phyloP scores from a whole-genome alignment of 345 rosid genomes.

The Hibiscus trionum region DNA sequence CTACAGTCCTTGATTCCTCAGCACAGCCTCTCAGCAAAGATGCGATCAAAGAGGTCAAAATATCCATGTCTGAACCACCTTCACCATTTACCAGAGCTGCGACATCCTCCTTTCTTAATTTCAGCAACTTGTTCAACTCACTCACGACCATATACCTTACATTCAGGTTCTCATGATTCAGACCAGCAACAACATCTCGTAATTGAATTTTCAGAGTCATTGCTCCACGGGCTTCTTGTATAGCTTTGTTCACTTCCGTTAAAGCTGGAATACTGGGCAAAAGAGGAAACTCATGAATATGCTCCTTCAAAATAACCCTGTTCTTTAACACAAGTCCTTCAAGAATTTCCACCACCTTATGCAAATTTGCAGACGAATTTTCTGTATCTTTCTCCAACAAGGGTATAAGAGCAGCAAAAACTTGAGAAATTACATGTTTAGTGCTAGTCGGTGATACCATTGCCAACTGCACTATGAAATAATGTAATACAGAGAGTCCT shows the following conservation, averaged over 20 bases:
- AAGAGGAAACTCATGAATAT: slow-evolving; percentile 80
- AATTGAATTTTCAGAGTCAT: slow-evolving; percentile 84
- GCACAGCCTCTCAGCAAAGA: slow-evolving; percentile 90
- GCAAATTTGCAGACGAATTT: slow-evolving; percentile 39
- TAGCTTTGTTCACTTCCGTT: slow-evolving; percentile 72
- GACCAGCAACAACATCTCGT: slow-evolving; percentile 62
- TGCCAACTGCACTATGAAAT: slow-evolving; percentile 69
- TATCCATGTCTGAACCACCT: slow-evolving; percentile 70
- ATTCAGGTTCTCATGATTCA: slow-evolving; percentile 91
- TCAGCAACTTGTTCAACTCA: slow-evolving; percentile 84
- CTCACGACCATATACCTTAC: slow-evolving; percentile 95
- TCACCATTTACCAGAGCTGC: slow-evolving; percentile 68
- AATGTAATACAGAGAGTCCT: slow-evolving; percentile 82
- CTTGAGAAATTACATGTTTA: slow-evolving; percentile 83
- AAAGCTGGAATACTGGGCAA: slow-evolving; percentile 76
- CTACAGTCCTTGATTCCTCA: slow-evolving; percentile 88
- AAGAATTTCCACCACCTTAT: slow-evolving; percentile 69
- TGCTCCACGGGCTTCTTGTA: slow-evolving; percentile 86
- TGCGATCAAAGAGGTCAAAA: slow-evolving; percentile 70
- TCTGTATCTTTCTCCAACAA: slow-evolving; percentile 71
- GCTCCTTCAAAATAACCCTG: slow-evolving; percentile 70
- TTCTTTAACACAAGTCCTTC: slow-evolving; percentile 87
- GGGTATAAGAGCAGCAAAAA: slow-evolving; percentile 92
- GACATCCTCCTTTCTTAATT: slow-evolving; percentile 59
- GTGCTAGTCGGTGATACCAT: slow-evolving; percentile 73